These are phyloP conservation scores for Biscogniauxia sp. DNA, from an alignment of 2,329 filamentous ascomycete species.

Conservation along the genomic window DNA sequence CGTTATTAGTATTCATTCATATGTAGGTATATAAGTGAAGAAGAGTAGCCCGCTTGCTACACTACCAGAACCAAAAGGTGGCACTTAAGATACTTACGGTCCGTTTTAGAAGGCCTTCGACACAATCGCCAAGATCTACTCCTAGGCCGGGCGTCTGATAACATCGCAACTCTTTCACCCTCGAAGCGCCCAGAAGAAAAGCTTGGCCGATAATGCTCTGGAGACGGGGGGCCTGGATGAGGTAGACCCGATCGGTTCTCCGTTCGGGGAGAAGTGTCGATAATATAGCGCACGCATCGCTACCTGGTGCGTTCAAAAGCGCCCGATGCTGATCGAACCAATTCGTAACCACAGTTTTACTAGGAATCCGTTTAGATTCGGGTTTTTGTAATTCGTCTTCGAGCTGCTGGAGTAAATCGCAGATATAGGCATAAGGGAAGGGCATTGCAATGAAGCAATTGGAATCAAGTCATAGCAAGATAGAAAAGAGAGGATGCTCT, in stretches of 20 bases:
- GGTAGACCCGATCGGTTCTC: constrained; percentile 75
- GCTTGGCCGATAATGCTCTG: constrained; percentile 66
- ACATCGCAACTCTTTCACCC: constrained; percentile 58
- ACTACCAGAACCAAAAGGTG: not conserved
- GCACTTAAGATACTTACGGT: constrained; percentile 47
- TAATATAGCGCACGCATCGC: constrained; percentile 62
- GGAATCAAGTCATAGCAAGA: not conserved
- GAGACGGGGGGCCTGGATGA: constrained; percentile 60
- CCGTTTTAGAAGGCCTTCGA: constrained; percentile 61
- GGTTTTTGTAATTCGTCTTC: constrained; percentile 44
- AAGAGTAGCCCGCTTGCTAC: too few relatives aligned
- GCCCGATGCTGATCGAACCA: constrained; percentile 70
- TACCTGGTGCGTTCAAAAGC: constrained; percentile 54
- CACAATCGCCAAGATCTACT: constrained; percentile 68
- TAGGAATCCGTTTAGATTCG: constrained; percentile 30
- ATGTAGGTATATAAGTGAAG: not conserved
- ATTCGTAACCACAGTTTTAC: constrained; percentile 42
- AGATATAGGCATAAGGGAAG: constrained; percentile 67
- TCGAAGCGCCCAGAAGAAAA: constrained; percentile 61
- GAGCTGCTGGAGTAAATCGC: constrained; percentile 69
- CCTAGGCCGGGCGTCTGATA: constrained; percentile 59
- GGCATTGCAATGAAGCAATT: constrained; percentile 38
- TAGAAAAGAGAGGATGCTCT: constrained; percentile 1
- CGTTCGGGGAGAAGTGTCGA: constrained; percentile 75
- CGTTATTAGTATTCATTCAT: not conserved